A percentile compares a stretch with the other conserved stretches of the same genome.
These are phyloP conservation scores for Cladosporium sp. DNA, from an alignment of 2,329 filamentous ascomycete genomes.

Conservation along the genomic window DNA sequence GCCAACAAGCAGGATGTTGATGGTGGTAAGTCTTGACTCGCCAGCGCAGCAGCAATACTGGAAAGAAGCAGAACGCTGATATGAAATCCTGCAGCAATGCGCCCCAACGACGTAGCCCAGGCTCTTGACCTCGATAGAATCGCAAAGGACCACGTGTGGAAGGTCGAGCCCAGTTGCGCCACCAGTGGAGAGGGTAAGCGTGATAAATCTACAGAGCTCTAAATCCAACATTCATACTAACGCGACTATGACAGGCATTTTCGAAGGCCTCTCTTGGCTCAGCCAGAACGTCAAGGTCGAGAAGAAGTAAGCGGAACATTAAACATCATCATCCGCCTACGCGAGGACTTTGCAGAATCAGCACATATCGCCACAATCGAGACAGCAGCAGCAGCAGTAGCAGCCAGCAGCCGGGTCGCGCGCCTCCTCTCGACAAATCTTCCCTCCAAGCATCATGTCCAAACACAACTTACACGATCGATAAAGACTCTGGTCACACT, in stretches of 20 bases:
- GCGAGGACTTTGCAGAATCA: no score
- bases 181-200: conserved; percentile 44
- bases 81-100: conserved; percentile 37
- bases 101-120: conserved; percentile 48
- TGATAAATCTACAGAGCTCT: not conserved
- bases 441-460: not conserved
- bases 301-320: conserved; percentile 8
- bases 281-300: conserved; percentile 46
- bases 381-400: not conserved
- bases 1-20: conserved; percentile 99
- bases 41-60: not conserved
- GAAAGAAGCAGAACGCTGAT: not conserved
- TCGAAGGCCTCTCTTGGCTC: conserved; percentile 50
- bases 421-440: not conserved
- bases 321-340: not conserved
- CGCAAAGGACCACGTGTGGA: conserved; percentile 51
- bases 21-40: conserved; percentile 56
- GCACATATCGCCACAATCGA: not conserved
- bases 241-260: conserved; percentile 34
- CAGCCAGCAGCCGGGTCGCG: not conserved
- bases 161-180: conserved; percentile 52
- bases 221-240: no score
- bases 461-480: not conserved
- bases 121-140: conserved; percentile 46
- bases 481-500: not conserved